Evolutionary conservation across 371 early-diverging fungal species (phyloP).

Genomic region (Coemansia sp.): DNA sequence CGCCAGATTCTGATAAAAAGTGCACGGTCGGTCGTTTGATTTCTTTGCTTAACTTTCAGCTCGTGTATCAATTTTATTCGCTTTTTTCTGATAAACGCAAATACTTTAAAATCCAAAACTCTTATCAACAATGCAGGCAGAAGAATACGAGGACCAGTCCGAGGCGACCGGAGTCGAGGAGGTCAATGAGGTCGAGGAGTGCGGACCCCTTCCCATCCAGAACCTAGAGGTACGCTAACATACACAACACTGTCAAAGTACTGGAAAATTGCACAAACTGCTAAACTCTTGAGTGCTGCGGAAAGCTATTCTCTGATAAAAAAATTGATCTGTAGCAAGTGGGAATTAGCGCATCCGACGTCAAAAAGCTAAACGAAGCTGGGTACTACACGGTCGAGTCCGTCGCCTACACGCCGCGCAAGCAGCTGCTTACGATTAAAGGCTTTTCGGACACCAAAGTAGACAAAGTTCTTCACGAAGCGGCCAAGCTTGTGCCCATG

Average conservation of each 20-base stretch:
- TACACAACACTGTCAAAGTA: not conserved
- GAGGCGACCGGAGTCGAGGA: slow-evolving; percentile 51
- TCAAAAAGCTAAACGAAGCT: slow-evolving; percentile 86
- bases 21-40: not conserved
- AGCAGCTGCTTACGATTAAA: slow-evolving; percentile 86
- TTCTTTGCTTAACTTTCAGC: slow-evolving; percentile 2
- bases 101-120: not conserved
- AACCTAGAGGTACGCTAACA: slow-evolving; percentile 49
- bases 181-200: slow-evolving; percentile 30
- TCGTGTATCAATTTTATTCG: not conserved
- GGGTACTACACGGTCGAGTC: slow-evolving; percentile 96
- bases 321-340: slow-evolving; percentile 54
- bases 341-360: slow-evolving; percentile 82
- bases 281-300: not conserved
- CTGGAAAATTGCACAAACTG: not conserved
- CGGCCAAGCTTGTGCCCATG: slow-evolving; percentile 91
- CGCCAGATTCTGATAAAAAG: not conserved
- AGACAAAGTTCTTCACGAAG: slow-evolving; percentile 96
- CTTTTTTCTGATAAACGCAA: not conserved
- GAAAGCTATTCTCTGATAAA: not conserved
- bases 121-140: slow-evolving; percentile 33
- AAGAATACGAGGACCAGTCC: slow-evolving; percentile 49
- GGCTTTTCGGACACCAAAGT: slow-evolving; percentile 99
- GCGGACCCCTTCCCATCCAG: slow-evolving; percentile 53
- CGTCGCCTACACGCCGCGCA: slow-evolving; percentile 96